phyloP scores from a whole-genome alignment of 495 filamentous ascomycete species.

The Penicillium herquei region DNA sequence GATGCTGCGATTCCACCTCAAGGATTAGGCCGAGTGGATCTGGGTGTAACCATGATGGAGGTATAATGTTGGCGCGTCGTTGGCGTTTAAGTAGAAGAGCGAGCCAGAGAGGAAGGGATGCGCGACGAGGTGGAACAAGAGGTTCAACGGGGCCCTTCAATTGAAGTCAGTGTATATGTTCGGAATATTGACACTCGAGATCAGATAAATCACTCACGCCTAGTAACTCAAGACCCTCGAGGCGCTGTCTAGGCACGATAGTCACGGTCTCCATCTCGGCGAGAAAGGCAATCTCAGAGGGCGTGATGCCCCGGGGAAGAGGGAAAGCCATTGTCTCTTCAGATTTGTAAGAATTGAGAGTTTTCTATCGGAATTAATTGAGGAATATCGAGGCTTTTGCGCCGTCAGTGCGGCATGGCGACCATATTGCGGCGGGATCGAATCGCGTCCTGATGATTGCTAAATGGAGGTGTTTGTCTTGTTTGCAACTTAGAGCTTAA shows the following conservation, averaged over 20 bases:
- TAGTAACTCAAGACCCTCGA: slow-evolving; percentile 81
- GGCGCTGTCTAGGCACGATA: slow-evolving; percentile 83
- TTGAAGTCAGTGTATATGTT: slow-evolving; percentile 14
- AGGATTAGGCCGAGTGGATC: slow-evolving; percentile 71
- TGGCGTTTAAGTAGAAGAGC: slow-evolving; percentile 97
- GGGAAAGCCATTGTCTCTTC: slow-evolving; percentile 71
- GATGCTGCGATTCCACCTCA: slow-evolving; percentile 68
- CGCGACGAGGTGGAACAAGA: slow-evolving; percentile 78
- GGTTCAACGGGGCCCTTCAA: slow-evolving; percentile 70
- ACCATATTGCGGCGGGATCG: slow-evolving; percentile 4
- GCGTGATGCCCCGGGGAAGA: slow-evolving; percentile 77
- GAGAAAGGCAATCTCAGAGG: slow-evolving; percentile 88
- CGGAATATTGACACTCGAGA: neutral
- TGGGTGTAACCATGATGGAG: slow-evolving; percentile 83
- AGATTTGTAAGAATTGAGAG: neutral
- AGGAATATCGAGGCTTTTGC: neutral
- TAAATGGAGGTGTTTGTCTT: slow-evolving; percentile 28
- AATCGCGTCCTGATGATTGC: slow-evolving; percentile 15
- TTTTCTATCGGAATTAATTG: neutral
- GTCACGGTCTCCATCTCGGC: slow-evolving; percentile 97
- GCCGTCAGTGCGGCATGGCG: slow-evolving; percentile 9
- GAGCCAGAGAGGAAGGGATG: slow-evolving; percentile 87
- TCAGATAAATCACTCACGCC: slow-evolving; percentile 57
- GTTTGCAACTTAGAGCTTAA: slow-evolving; percentile 30
- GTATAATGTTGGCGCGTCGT: slow-evolving; percentile 87